Base-by-base conservation (phyloP, 768 basidiomycete genomes). In the Panus rudis region DNA sequence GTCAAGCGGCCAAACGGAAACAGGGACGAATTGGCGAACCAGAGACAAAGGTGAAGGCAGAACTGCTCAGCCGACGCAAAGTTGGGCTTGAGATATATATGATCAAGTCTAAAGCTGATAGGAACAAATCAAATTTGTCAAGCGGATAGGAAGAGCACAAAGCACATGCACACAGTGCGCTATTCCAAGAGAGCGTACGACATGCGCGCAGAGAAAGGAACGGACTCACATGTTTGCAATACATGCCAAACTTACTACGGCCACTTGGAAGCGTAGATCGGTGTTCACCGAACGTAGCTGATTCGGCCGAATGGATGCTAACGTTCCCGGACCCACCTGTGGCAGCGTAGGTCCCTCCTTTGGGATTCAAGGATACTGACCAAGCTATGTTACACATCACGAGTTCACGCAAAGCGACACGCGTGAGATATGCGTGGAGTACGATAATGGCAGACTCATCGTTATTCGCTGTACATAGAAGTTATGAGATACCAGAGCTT, bases 321-420 rank as follows among this genome's bases (percentile, higher is more conserved):
- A 91, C 68, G 47, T 81, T 84, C 1, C 89, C 87, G 7, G 82
- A 74, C 8, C 73, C 73, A 31, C 79, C 84, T 0, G 83, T 80
- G 4, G 84, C 80, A 1, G 84, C 83, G 51, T 87, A 92, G 2
- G 78, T 84, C 32, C 70, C 75, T 44, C 78, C 77, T 49, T 71
- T 69, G 0, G 92, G 92, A 55, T 86, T 78, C 13, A 96, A 62
- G 11, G 91, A 90, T 11, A 90, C 79, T 1, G 82, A 80, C 85
- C 86, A 96, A 11, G 91, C 92, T 84, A 44, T 24, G 28, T 10
- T 30, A 30, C 10, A n/a, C n/a, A n/a, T n/a, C n/a, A 20, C 32
- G 37, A 10, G 25, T 6, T 16, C 24, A 19, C 11, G 34, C 10
- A 27, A 13, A 38, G 21, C 27, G 35, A 19, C 26, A 45, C 25